Evolutionary conservation across 2,329 filamentous ascomycete species (phyloP).

Genomic region (Neurospora sp.): DNA sequence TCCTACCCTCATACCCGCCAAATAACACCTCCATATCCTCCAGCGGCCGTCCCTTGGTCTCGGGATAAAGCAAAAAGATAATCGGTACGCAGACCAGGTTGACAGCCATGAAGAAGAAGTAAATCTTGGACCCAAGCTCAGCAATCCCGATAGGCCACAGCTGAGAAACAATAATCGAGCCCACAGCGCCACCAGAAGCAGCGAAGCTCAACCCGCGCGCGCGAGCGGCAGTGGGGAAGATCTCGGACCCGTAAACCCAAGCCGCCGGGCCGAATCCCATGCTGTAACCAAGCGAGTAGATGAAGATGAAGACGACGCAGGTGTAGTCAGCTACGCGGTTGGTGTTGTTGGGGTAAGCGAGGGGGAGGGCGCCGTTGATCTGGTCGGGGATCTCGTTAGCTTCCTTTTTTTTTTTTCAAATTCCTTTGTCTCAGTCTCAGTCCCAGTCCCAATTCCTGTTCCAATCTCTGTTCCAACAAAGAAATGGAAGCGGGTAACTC

Average conservation of each 20-base stretch:
- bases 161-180: conserved; percentile 42
- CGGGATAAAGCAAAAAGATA: conserved; percentile 32
- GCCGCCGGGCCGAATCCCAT: conserved; percentile 46
- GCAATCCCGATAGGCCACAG: conserved; percentile 46
- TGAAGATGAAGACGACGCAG: conserved; percentile 46
- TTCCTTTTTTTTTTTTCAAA: neutral
- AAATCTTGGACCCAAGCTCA: conserved; percentile 39
- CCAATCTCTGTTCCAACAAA: neutral
- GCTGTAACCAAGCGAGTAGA: conserved; percentile 48
- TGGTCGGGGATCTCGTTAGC: conserved; percentile 16
- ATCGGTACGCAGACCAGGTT: conserved; percentile 37
- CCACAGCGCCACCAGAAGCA: conserved; percentile 43
- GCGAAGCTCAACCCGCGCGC: conserved; percentile 46
- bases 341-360: conserved; percentile 38
- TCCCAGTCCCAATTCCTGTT: neutral
- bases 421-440: neutral
- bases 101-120: conserved; percentile 47
- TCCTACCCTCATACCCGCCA: conserved; percentile 7
- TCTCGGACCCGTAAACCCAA: conserved; percentile 53
- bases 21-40: conserved; percentile 38
- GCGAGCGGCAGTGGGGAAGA: conserved; percentile 47
- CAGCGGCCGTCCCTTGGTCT: conserved; percentile 31
- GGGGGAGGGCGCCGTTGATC: conserved; percentile 44
- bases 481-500: conserved; percentile 10
- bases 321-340: conserved; percentile 37